phyloP scores from a whole-genome alignment of 2,329 filamentous ascomycete species.

The Phyllachora maydis region DNA sequence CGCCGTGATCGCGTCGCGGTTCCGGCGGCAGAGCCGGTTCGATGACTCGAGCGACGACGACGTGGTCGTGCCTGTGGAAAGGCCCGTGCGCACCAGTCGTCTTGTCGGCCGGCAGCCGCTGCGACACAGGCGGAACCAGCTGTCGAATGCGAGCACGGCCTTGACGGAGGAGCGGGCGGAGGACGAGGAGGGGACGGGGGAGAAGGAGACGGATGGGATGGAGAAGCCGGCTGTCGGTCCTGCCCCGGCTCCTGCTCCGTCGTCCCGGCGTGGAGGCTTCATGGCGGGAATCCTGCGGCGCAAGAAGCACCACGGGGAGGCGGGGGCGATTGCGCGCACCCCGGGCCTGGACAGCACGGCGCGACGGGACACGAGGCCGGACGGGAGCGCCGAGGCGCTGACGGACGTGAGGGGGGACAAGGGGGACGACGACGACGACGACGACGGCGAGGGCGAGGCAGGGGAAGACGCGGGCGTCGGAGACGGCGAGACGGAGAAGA shows the following conservation, averaged over 20 bases:
- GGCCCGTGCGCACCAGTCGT: conserved; percentile 6
- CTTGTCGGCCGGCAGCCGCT: conserved; percentile 1
- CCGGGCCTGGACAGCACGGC: conserved; percentile 34
- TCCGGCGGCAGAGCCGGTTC: too few relatives aligned
- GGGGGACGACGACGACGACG: conserved; percentile 10
- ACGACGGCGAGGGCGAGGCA: conserved; percentile 7
- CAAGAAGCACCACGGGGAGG: conserved; percentile 30
- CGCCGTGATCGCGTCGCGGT: too few relatives aligned
- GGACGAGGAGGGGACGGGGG: too few relatives aligned
- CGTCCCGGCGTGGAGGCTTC: too few relatives aligned
- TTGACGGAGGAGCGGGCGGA: conserved; percentile 25
- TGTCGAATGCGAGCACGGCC: conserved; percentile 8
- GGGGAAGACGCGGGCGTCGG: not conserved
- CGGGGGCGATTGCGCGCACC: conserved; percentile 31
- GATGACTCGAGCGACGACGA: conserved; percentile 44
- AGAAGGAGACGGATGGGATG: too few relatives aligned
- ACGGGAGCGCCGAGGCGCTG: conserved; percentile 34
- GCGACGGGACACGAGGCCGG: conserved; percentile 38
- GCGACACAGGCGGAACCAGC: conserved; percentile 3
- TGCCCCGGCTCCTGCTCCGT: too few relatives aligned
- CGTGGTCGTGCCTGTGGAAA: conserved; percentile 9
- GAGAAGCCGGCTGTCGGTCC: too few relatives aligned
- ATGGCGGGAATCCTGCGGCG: conserved; percentile 44
- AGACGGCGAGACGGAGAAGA: not conserved
- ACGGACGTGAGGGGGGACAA: conserved; percentile 16